phyloP scores from a whole-genome alignment of 108 stramenopile genomes.

The Poteriospumella lacustris region DNA sequence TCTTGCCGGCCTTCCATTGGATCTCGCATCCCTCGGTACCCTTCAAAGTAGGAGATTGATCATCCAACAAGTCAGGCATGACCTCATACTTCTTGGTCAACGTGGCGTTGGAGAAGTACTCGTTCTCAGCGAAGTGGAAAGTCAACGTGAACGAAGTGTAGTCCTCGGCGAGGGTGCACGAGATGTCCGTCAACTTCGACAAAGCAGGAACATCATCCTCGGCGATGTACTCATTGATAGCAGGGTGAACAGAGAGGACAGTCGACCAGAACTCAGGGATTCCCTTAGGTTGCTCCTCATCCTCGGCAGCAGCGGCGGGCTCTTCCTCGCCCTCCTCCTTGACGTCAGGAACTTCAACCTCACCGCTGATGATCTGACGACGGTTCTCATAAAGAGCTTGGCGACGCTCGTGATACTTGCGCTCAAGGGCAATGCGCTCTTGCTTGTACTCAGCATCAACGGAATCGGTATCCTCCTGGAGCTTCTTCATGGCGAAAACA shows the following conservation, averaged over 20 bases:
- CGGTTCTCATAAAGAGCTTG: slow-evolving; percentile 66
- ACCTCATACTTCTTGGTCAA: slow-evolving; percentile 74
- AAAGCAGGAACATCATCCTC: slow-evolving; percentile 76
- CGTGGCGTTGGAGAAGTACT: slow-evolving; percentile 73
- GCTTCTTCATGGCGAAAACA: slow-evolving; percentile 57
- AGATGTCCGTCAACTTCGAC: slow-evolving; percentile 63
- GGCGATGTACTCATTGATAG: slow-evolving; percentile 65
- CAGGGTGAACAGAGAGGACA: slow-evolving; percentile 65
- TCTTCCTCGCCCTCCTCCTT: neutral
- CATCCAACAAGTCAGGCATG: slow-evolving; percentile 76
- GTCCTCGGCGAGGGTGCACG: slow-evolving; percentile 53
- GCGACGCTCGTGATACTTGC: slow-evolving; percentile 55
- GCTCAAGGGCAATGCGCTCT: slow-evolving; percentile 74
- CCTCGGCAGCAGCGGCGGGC: neutral
- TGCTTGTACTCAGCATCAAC: slow-evolving; percentile 59
- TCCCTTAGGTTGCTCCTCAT: slow-evolving; percentile 49
- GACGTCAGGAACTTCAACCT: slow-evolving; percentile 32
- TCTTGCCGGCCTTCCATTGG: slow-evolving; percentile 68
- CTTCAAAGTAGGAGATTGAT: slow-evolving; percentile 83
- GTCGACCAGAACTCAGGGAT: slow-evolving; percentile 81
- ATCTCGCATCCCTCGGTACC: slow-evolving; percentile 72
- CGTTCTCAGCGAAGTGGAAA: slow-evolving; percentile 75
- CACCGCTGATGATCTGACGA: slow-evolving; percentile 46
- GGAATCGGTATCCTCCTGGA: slow-evolving; percentile 58
- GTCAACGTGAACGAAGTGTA: slow-evolving; percentile 72